Base-by-base conservation (phyloP, 139 green algal genomes). In the Mychonastes homosphaera region DNA sequence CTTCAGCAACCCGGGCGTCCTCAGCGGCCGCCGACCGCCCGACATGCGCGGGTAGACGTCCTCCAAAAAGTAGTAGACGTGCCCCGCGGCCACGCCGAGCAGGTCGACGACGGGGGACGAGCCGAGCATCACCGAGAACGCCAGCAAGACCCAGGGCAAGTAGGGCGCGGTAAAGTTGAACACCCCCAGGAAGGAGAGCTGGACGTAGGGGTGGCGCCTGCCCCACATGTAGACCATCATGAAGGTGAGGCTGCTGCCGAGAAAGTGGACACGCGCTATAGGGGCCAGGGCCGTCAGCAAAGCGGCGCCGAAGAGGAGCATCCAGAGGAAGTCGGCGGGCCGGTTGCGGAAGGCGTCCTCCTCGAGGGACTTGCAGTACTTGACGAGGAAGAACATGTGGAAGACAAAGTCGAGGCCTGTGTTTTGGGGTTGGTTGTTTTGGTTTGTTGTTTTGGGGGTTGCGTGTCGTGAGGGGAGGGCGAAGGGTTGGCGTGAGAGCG, bases 151-250 rank as follows among this genome's bases (percentile, higher is more conserved):
- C 93, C 93, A 99, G 0, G 93, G 93, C 35, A 99, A 75, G 69
- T 97, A 99, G 9, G 93, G 91, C 27, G 93, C 93, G 0, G 87
- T 96, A 77, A 99, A 99, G 58, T 82, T 95, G 87, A 99, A 97
- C 27, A 98, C 81, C 18, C 92, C 92, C 54, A 99, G 69, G 71
- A 98, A 96, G 67, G 75, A 90, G 43, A 99, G 84, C 27, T 90
- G 85, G 2, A 98, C 82, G 54, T 92, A 85, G 48, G 77, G 84
- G 72, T 97, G 86, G 27, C 90, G 75, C 34, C 92, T 70, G 7
- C 84, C 89, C 93, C 93, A 99, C 13, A 99, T 93, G 59, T 98
- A 98, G 53, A 92, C 87, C 82, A 96, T 90, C 88, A 98, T 98
- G 78, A 98, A 99, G 0, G 93, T 96, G 5, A 99, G 79, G 8